Evolutionary conservation across 306 rosid species (phyloP), one percentile per base, ranked within the genome.

Genomic region (Styphnolobium japonicum): DNA sequence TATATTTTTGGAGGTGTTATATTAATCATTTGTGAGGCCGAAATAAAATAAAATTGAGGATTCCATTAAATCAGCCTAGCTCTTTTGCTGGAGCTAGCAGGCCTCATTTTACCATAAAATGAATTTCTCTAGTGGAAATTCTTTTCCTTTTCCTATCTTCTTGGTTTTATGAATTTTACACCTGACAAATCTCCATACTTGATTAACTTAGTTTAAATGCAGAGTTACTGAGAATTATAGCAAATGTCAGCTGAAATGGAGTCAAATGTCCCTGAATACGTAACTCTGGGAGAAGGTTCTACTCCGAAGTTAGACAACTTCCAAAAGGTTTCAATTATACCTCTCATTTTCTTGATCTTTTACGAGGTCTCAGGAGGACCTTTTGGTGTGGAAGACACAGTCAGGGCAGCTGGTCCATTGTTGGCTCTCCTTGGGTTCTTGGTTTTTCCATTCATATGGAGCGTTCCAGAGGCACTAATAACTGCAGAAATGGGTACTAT

Each of bases 361-460:
- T 89, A 87, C 42, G 91, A 84, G 90, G 93, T 91, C 22, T 87
- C 93, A 2, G 93, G 96, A 34, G 96, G 93, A 15, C 91, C 93
- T 6, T 91, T 91, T 76, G 93, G 96, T 4, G 81, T 89, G 7
- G 91, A 91, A 61, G 90, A 89, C 49, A 80, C 88, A 58, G 96
- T 91, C 11, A 75, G 82, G 48, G 91, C 93, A 70, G 93, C 86
- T 2, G 93, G 89, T 67, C 93, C 96, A 22, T 82, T 89, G 2
- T 73, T 90, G 70, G 82, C 92, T 15, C 87, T 87, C 57, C 31
- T 84, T 42, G 92, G 94, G 7, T 90, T 90, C 83, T 76, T 84
- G 36, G 37, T 84, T 62, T 87, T 90, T 14, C 86, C 94, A 56
- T 31, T 86, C 55, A 74, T 87, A 49, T 91, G 96, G 96, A 91